Evolutionary conservation across 345 rosid genomes (phyloP), one percentile per base, ranked within the genome.

Genomic region (Eutrema yunnanense): DNA sequence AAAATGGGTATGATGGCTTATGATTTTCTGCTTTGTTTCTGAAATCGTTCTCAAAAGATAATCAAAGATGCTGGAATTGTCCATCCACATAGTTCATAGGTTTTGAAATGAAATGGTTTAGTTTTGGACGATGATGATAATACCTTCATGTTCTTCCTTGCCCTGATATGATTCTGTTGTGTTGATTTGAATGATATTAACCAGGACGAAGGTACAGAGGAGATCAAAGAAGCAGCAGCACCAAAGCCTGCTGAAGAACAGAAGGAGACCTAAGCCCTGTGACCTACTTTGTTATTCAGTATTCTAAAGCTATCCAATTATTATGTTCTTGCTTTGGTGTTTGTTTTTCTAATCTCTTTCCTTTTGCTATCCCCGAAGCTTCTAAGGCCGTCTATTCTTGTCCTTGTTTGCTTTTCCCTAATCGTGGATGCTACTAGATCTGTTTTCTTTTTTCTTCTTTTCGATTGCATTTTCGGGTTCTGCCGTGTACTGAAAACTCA

Each of bases 121-220:
- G 8, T 40, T 41, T 44, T 29, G 19, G 0, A 4, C 4, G 12
- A 9, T 6, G 71, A 60, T 37, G 16, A 37, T 0, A 37, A 11
- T 13, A 13, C 22, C 8, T 1, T 14, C 26, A 46, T 46, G 6
- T 16, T 37, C 29, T 5, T 13, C 27, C 10, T 44, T 48, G 52
- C 9, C 3, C 8, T 13, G 49, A 41, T 48, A 3, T 69, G 41
- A 57, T 13, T 10, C n/a, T 9, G 37, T 9, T 19, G 6, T 38
- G 8, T 49, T 38, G 38, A 33, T 44, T 46, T 13, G 0, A 14
- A 51, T 56, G 58, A 40, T 73, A 55, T 10, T 22, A 59, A 71
- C 14, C 73, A 92, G 98, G 98, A 90, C 68, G 98, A 92, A 62
- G 96, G 87, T 1, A 84, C 88, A 0, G 98, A 92, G 33, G 96